These are phyloP conservation scores for Craspedostauros australis DNA, from an alignment of 108 stramenopile genomes.

Conservation along the genomic window DNA sequence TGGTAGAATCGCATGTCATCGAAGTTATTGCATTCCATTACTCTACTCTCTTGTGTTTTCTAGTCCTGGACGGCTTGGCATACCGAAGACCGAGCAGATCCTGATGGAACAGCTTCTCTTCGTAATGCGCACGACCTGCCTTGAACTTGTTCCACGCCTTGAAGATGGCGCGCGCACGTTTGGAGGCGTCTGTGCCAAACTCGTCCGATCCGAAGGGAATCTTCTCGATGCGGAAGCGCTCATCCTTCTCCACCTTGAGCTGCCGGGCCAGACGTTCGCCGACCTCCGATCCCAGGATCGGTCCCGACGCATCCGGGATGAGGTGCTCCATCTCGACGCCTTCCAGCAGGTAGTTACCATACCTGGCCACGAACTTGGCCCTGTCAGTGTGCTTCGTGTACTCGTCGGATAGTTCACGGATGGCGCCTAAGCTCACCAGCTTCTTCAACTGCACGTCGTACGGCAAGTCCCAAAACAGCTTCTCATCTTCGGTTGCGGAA, in stretches of 20 bases:
- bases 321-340: constrained; percentile 74
- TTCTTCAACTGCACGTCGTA: constrained; percentile 53
- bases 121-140: constrained; percentile 70
- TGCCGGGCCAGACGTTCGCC: constrained; percentile 17
- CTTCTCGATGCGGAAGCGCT: constrained; percentile 59
- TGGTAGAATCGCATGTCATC: too few species aligned
- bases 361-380: constrained; percentile 50
- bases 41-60: too few species aligned
- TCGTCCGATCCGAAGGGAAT: constrained; percentile 56
- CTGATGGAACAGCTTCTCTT: constrained; percentile 70
- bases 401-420: constrained; percentile 74
- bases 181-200: constrained; percentile 37
- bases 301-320: constrained; percentile 67
- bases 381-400: constrained; percentile 54
- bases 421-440: constrained; percentile 60
- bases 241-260: constrained; percentile 8
- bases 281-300: constrained; percentile 57
- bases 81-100: constrained; percentile 52
- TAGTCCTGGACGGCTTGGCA: too few species aligned
- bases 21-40: too few species aligned
- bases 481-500: constrained; percentile 9
- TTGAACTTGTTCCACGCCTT: constrained; percentile 73
- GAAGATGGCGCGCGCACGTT: constrained; percentile 54
- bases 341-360: constrained; percentile 64
- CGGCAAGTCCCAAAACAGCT: constrained; percentile 51